Base-by-base conservation (phyloP, 73 alveolate genomes). In the Paramecium sexaurelia region DNA sequence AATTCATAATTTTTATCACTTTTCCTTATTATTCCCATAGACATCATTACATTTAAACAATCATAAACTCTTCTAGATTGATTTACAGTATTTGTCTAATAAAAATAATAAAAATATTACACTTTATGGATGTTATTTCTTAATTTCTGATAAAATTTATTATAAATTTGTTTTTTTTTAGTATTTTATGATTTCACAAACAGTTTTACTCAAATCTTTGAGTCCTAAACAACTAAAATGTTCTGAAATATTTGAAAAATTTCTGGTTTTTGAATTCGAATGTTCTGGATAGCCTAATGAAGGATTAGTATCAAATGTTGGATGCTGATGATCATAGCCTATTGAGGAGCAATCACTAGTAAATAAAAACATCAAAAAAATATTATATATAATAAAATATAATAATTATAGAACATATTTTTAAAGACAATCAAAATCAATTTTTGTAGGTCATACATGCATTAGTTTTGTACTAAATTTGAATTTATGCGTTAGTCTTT, bases 341-440 rank as follows among this genome's bases (percentile, higher is more conserved):
- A 41, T 43, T 7, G 75, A 20, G 13, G 37, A 11, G 11, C n/a
- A 24, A 56, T 56, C 35, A 5, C 40, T 56, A 0, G 40, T 56
- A 17, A 24, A 56, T 20, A 15, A 3, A 27, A 10, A 56, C 32
- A 13, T 56, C 40, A 15, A 27, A 13, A 26, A 2, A 61, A 61
- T 29, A 29, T 61, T 20, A 47, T 47, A 47, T 47, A 47, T 47
- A 15, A 47, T 47, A 47, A 47, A 47, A 47, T 47, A 47, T 17
- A 47, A 57, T 57, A n/a, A 57, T 57, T 57, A 57, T 57, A 57
- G 78, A 57, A 57, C 45, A 61, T 61, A 56, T 17, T 22, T 61
- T 22, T 22, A 32, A 26, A 56, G 75, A 56, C 19, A 20, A 56
- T 24, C 75, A 56, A 0, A 56, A 22, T 8, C 19, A 2, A 2